Evolutionary conservation across 345 rosid species (phyloP), one percentile per base, ranked within the genome.

Genomic region (Salix arbutifolia): DNA sequence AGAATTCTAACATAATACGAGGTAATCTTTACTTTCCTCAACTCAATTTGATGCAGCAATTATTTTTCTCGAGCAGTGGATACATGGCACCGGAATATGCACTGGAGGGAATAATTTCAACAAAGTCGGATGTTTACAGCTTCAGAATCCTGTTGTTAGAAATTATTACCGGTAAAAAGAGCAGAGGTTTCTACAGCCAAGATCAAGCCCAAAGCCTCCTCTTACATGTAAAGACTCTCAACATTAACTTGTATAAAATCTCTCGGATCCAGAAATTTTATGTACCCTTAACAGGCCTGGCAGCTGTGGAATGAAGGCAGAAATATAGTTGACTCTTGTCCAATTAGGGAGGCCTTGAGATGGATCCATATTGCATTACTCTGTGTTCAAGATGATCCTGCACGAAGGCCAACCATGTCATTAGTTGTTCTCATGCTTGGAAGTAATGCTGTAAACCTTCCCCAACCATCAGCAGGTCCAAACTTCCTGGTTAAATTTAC

Each of bases 361-460:
- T 84, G 88, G 79, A 77, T 87, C 50, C 87, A 87, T 16, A 67
- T 87, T 2, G 89, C 84, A 2, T 30, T 90, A 70, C 52, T 90
- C 21, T 88, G 94, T 10, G 75, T 85, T 81, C 86, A 87, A 33
- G 87, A 88, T 53, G 73, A 88, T 38, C 85, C 88, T n/a, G 78
- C 71, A 3, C 70, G 73, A 8, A 73, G 92, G 70, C 92, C 90
- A 8, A 77, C 84, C 1, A 86, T 87, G 88, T 85, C 92, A 9
- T 4, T 69, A 9, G 80, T 85, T 6, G 78, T 84, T 56, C 81
- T 86, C 18, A 87, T 90, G 94, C 84, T 88, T 12, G 84, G 80
- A 21, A 85, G 88, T 75, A 40, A 79, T 25, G 80, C 87, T 5
- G 31, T 67, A 2, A 69, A 71, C 4, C 85, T 88, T 68, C 90